These are phyloP conservation scores for Avena sativa DNA, from an alignment of 176 grass and related monocot species.

Conservation along the genomic window DNA sequence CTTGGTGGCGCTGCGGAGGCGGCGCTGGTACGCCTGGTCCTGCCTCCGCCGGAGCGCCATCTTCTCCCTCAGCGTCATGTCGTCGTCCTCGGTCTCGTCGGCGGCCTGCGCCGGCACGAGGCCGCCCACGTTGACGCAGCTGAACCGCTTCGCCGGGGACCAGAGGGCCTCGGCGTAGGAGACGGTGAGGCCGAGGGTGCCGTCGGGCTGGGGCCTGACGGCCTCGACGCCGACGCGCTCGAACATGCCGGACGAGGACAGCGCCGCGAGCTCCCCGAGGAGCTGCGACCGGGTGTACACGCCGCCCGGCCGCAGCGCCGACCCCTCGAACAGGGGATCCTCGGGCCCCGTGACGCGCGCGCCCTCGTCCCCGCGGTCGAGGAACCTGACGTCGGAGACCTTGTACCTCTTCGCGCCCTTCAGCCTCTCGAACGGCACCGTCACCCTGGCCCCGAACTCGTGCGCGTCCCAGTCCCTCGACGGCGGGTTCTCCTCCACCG, in stretches of 20 bases:
- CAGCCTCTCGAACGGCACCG: slow-evolving; percentile 73
- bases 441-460: slow-evolving; percentile 69
- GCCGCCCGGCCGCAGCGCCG: slow-evolving; percentile 79
- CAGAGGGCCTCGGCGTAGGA: slow-evolving; percentile 81
- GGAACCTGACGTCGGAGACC: slow-evolving; percentile 87
- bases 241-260: slow-evolving; percentile 89
- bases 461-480: slow-evolving; percentile 77
- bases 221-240: slow-evolving; percentile 76
- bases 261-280: slow-evolving; percentile 80
- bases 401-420: slow-evolving; percentile 83
- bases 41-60: slow-evolving; percentile 77
- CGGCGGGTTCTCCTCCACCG: slow-evolving; percentile 52
- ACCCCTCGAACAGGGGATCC: slow-evolving; percentile 90
- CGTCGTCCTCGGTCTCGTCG: slow-evolving; percentile 72
- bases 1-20: slow-evolving; percentile 60
- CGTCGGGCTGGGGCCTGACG: slow-evolving; percentile 80
- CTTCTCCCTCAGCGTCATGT: slow-evolving; percentile 94
- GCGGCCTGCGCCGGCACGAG: slow-evolving; percentile 64
- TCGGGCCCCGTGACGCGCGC: slow-evolving; percentile 49
- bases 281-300: slow-evolving; percentile 94
- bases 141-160: slow-evolving; percentile 73
- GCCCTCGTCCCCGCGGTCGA: slow-evolving; percentile 45
- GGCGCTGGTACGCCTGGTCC: slow-evolving; percentile 75
- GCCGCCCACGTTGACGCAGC: slow-evolving; percentile 83
- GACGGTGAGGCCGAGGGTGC: slow-evolving; percentile 71